A percentile compares a stretch with the other conserved stretches of the same genome.
Evolutionary conservation across 306 rosid genomes (phyloP).

Genomic region (Acmispon strigosus): DNA sequence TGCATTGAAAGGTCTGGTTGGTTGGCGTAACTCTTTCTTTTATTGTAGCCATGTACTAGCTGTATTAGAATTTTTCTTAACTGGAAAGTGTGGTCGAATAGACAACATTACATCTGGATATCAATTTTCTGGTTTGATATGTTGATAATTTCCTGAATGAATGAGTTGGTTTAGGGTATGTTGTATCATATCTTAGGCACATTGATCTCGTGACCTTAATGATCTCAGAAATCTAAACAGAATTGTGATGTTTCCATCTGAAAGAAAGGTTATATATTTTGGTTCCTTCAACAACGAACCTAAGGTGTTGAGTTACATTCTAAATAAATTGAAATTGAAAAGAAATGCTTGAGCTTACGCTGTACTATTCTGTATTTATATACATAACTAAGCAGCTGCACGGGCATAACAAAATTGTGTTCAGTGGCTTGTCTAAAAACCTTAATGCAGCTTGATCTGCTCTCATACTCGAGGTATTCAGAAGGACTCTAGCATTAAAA

Average conservation of each 20-base stretch:
- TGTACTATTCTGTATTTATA: background rate
- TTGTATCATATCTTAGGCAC: conserved; percentile 10
- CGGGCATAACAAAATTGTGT: background rate
- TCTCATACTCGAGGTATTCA: background rate
- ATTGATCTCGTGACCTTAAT: background rate
- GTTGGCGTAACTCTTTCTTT: conserved; percentile 23
- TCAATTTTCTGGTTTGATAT: conserved; percentile 3
- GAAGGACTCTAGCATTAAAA: background rate
- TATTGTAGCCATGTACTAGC: conserved; percentile 3
- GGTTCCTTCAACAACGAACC: background rate
- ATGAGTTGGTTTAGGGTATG: conserved; percentile 2
- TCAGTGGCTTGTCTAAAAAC: background rate
- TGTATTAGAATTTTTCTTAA: conserved; percentile 7
- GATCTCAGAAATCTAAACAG: background rate
- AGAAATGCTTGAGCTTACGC: background rate
- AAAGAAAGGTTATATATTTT: background rate
- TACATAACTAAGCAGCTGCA: background rate
- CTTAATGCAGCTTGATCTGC: background rate
- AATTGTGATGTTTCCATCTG: background rate
- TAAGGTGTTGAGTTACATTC: background rate
- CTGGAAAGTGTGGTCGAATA: background rate
- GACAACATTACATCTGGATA: background rate
- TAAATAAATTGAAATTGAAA: conserved; percentile 5
- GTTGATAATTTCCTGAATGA: background rate
- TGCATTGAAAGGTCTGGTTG: conserved; percentile 87